Conservation (phyloP, 2,329 filamentous ascomycete genomes). For the Fusarium torulosum region DNA sequence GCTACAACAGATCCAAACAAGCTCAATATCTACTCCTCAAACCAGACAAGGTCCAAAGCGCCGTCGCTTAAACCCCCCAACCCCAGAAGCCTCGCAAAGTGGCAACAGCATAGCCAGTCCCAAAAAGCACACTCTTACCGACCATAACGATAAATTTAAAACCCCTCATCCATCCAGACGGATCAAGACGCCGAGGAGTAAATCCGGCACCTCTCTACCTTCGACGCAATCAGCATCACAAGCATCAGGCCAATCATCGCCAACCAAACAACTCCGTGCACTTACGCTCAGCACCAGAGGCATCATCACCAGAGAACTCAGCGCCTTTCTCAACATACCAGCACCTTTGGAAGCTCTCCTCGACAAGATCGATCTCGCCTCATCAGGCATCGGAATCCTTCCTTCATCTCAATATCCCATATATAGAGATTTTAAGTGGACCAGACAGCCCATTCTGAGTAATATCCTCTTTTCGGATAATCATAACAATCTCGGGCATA, state of each 20-base stretch:
- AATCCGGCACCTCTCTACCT: constrained; percentile 15
- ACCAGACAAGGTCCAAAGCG: neutral
- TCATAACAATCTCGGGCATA: no score
- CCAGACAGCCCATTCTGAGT: neutral
- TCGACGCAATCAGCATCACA: constrained; percentile 1
- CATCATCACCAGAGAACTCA: constrained; percentile 1
- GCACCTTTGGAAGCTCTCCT: neutral
- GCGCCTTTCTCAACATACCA: neutral
- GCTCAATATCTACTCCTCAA: neutral
- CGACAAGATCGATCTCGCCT: neutral
- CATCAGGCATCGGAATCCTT: neutral
- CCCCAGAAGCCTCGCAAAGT: constrained; percentile 1
- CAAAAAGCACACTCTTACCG: neutral
- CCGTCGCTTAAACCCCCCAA: neutral
- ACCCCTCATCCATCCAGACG: constrained; percentile 12
- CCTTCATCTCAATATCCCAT: constrained; percentile 3
- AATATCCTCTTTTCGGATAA: constrained; percentile 2
- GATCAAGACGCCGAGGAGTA: constrained; percentile 16
- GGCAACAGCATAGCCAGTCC: neutral
- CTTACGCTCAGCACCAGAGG: neutral
- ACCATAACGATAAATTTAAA: constrained; percentile 1
- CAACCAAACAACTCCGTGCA: neutral
- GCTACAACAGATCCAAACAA: neutral
- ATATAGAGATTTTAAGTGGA: constrained; percentile 25
- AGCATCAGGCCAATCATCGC: neutral